Evolutionary conservation across 345 rosid species (phyloP), one percentile per base, ranked within the genome.

Genomic region (Kandelia obovata): DNA sequence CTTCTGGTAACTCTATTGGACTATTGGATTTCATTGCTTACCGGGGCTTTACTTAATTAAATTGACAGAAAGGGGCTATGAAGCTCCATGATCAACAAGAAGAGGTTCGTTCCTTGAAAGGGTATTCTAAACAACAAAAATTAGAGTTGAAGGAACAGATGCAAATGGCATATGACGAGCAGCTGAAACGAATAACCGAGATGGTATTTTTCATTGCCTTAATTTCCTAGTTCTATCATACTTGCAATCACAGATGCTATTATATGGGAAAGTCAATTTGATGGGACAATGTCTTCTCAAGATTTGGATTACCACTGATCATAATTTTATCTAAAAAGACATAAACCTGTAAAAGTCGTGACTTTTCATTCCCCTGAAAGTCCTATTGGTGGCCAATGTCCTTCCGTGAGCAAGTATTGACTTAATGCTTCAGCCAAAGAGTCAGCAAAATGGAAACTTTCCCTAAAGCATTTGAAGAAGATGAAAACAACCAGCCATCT

Each of bases 61-160:
- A 62, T 28, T 60, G 49, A 53, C 84, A 93, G 94, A 86, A 78
- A 67, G 97, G 85, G 56, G 96, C 84, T 53, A 80, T 51, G 74
- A 91, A 80, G 79, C 89, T 91, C 37, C 86, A 77, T 47, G 89
- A 84, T 76, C 91, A 83, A 76, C 91, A 83, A 70, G 85, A 73
- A 68, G 85, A 77, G 71, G 88, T 87, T 70, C 85, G 79, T 61
- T 85, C 88, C 31, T 68, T 85, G 20, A 71, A 79, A 75, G 96
- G 96, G 26, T 81, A 80, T 76, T 75, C 95, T 51, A 72, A 82
- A 72, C 73, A 58, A 53, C 88, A 91, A 78, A 84, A 86, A 67
- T 72, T 76, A 26, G 79, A 78, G 81, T 73, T 88, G 57, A 83
- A 85, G 84, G 89, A 81, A 79, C 88, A 86, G 67, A 81, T 94